Base-by-base conservation (phyloP, 306 rosid genomes). In the Clitoria ternatea region DNA sequence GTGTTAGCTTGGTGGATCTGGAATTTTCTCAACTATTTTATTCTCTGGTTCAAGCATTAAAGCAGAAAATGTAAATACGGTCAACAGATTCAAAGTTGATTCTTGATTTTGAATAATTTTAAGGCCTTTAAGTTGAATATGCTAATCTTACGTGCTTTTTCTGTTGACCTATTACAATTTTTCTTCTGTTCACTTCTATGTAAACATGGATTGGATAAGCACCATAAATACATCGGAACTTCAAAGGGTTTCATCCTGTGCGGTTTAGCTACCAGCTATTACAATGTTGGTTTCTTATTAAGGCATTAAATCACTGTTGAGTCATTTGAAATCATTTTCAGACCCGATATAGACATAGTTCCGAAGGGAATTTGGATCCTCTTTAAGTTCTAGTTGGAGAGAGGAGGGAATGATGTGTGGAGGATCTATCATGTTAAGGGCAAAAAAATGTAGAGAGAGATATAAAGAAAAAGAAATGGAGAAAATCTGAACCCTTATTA, bases 91-190 rank as follows among this genome's bases (percentile, higher is more conserved):
- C 37, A 60, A 24, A 53, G 67, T 64, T 55, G 13, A 63, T 53
- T 70, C 44, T 69, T 44, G 13, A 18, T 49, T 73, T 59, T 66
- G 29, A 79, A 27, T 56, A 19, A 19, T n/a, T 18, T 71, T 11
- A 45, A 36, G 13, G 19, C 48, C 22, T 17, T 54, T 26, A 23
- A 66, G 27, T 48, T 59, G 26, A 66, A 47, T 37, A 64, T 56
- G 26, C 24, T 53, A 54, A 63, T 55, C 32, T 27, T 69, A 14
- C 47, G 14, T 30, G 12, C 4, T 69, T 26, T 35, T 7, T 36
- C 24, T 48, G n/a, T 40, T 15, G 1, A 50, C 39, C 33, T 40
- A 61, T 19, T 27, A 13, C 59, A 37, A n/a, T 5, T 13, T 3
- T 17, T 13, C 52, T 48, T 65, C 24, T 23, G 14, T 40, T 13